phyloP scores from a whole-genome alignment of 2,329 filamentous ascomycete genomes.

The Calonectria hawksworthii region DNA sequence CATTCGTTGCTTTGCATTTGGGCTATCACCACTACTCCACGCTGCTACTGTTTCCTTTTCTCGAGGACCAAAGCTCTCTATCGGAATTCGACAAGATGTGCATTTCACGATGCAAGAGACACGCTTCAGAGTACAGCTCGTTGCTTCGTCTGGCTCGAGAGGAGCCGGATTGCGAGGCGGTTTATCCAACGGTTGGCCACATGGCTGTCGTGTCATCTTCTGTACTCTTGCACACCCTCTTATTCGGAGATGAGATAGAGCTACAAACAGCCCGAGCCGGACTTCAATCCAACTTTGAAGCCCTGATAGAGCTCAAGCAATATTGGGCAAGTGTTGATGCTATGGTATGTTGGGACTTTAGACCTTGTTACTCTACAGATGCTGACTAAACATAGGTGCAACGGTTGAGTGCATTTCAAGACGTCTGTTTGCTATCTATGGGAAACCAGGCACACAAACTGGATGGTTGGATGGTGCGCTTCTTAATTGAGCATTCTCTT shows the following conservation, averaged over 20 bases:
- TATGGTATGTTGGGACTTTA: background rate
- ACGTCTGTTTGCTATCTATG: background rate
- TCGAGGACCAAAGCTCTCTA: background rate
- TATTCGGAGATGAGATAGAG: background rate
- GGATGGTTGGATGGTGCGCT: background rate
- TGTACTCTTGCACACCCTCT: background rate
- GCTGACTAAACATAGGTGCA: background rate
- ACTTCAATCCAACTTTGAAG: conserved; percentile 3
- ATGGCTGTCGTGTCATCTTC: background rate
- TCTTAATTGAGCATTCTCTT: background rate
- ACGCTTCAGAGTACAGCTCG: background rate
- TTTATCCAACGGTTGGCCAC: background rate
- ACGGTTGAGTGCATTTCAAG: background rate
- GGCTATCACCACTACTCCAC: background rate
- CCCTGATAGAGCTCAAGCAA: background rate
- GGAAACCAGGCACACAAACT: background rate
- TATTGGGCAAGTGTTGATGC: background rate
- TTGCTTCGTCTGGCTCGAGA: background rate
- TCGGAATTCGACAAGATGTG: background rate
- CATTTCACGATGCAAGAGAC: background rate
- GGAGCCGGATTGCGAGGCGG: background rate
- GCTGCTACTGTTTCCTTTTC: background rate
- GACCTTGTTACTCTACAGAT: accelerated
- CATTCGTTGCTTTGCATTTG: background rate
- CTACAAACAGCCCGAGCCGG: background rate